Evolutionary conservation across 257 asterid species (phyloP).

Genomic region (Solanum etuberosum): DNA sequence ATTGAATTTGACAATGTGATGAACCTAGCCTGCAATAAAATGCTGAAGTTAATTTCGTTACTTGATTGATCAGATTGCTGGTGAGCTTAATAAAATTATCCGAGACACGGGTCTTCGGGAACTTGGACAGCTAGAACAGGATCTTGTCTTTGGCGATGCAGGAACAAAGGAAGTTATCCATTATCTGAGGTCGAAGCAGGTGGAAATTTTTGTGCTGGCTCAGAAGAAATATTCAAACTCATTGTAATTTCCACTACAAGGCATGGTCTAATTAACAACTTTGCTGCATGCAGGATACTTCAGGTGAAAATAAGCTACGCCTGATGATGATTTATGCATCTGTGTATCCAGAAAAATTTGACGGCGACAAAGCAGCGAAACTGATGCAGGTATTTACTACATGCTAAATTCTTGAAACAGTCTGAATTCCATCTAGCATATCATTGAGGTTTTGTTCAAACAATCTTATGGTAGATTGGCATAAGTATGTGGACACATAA

Average conservation of each 20-base stretch:
- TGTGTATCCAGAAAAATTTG: slow-evolving; percentile 89
- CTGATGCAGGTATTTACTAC: slow-evolving; percentile 81
- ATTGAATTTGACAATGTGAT: background rate
- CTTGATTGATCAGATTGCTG: slow-evolving; percentile 69
- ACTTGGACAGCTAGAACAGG: slow-evolving; percentile 97
- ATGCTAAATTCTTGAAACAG: background rate
- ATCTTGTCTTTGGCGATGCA: slow-evolving; percentile 97
- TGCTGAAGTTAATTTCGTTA: background rate
- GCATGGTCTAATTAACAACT: background rate
- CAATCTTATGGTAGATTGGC: background rate
- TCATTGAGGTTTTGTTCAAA: background rate
- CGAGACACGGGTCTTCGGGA: slow-evolving; percentile 66
- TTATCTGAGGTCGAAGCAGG: slow-evolving; percentile 61
- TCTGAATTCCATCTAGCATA: background rate
- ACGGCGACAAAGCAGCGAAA: slow-evolving; percentile 81
- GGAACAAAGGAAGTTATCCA: slow-evolving; percentile 89
- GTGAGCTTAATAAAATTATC: slow-evolving; percentile 58
- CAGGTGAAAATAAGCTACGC: slow-evolving; percentile 62
- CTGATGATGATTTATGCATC: slow-evolving; percentile 81
- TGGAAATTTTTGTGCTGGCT: slow-evolving; percentile 8
- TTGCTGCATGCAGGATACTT: slow-evolving; percentile 36
- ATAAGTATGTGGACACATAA: background rate
- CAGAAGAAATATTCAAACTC: background rate
- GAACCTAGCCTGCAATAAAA: background rate
- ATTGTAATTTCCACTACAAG: background rate